A percentile compares a stretch with the other conserved stretches of the same genome.
Conservation (phyloP, 1,284 basidiomycete genomes). For the Ganoderma lingzhi region DNA sequence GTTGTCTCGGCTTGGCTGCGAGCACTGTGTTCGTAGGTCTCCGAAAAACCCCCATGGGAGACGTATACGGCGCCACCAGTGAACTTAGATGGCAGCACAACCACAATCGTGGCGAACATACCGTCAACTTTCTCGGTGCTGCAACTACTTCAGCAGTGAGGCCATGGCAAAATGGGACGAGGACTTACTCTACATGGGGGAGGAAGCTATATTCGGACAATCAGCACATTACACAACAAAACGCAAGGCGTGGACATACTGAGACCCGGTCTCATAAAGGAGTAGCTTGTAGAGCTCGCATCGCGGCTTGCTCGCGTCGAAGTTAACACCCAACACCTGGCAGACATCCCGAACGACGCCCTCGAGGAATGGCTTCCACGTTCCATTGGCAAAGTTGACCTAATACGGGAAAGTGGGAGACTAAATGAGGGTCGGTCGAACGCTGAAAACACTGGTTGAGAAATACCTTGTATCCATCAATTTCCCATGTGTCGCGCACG, state of each 20-base stretch:
- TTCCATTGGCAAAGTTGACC: constrained; percentile 35
- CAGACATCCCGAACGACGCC: constrained; percentile 41
- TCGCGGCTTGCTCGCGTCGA: constrained; percentile 34
- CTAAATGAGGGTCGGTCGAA: neutral
- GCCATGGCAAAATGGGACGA: too few species aligned
- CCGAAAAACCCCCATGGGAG: constrained; percentile 43
- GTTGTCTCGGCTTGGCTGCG: constrained; percentile 42
- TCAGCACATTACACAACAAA: neutral
- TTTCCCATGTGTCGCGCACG: constrained; percentile 42
- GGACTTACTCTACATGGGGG: constrained; percentile 30
- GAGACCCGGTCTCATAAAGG: constrained; percentile 51
- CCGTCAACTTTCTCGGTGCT: constrained; percentile 51
- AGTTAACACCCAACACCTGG: constrained; percentile 28
- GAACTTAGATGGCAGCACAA: constrained; percentile 53
- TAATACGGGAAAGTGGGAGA: constrained; percentile 23
- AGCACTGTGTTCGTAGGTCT: constrained; percentile 44
- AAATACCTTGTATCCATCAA: constrained; percentile 35
- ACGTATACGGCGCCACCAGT: constrained; percentile 52
- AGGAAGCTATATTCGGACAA: neutral
- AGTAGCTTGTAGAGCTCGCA: constrained; percentile 55
- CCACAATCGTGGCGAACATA: constrained; percentile 55
- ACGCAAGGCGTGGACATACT: neutral
- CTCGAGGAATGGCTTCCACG: constrained; percentile 36
- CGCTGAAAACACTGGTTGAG: neutral
- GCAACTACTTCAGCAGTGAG: neutral